Percentiles rank a stretch among this genome's conserved stretches.
These are phyloP conservation scores for Tripterygium wilfordii DNA, from an alignment of 177 flowering plant species.

Conservation along the genomic window DNA sequence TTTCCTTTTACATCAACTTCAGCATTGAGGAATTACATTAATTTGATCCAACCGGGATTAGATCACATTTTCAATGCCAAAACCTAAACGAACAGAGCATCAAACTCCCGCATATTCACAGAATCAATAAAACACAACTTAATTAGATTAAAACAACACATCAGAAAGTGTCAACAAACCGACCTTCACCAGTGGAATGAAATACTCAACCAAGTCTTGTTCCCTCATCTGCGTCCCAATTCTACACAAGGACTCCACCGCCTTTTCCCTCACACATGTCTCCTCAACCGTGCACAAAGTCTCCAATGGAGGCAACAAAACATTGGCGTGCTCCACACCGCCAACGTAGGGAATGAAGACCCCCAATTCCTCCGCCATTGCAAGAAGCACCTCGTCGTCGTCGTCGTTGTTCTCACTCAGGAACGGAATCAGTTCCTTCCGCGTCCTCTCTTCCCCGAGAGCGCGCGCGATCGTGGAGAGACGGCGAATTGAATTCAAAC, in stretches of 20 bases:
- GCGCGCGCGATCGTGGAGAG: slow-evolving; percentile 90
- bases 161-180: background rate
- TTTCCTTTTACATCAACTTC: too few relatives aligned
- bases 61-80: background rate
- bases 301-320: slow-evolving; percentile 73
- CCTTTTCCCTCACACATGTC: slow-evolving; percentile 87
- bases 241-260: slow-evolving; percentile 83
- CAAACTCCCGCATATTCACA: too few relatives aligned
- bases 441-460: slow-evolving; percentile 79
- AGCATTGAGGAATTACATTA: too few relatives aligned
- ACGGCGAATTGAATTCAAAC: slow-evolving; percentile 78
- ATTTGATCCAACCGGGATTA: too few relatives aligned
- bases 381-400: slow-evolving; percentile 90
- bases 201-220: slow-evolving; percentile 65
- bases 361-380: slow-evolving; percentile 92
- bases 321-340: slow-evolving; percentile 77
- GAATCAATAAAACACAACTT: too few relatives aligned
- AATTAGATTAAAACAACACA: too few relatives aligned
- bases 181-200: slow-evolving; percentile 87
- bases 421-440: slow-evolving; percentile 86
- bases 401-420: slow-evolving; percentile 90
- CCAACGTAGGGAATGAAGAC: slow-evolving; percentile 89
- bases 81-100: too few relatives aligned
- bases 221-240: slow-evolving; percentile 92
- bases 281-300: slow-evolving; percentile 86